Conservation (phyloP, 2,329 filamentous ascomycete species). For the Curvularia sp. region DNA sequence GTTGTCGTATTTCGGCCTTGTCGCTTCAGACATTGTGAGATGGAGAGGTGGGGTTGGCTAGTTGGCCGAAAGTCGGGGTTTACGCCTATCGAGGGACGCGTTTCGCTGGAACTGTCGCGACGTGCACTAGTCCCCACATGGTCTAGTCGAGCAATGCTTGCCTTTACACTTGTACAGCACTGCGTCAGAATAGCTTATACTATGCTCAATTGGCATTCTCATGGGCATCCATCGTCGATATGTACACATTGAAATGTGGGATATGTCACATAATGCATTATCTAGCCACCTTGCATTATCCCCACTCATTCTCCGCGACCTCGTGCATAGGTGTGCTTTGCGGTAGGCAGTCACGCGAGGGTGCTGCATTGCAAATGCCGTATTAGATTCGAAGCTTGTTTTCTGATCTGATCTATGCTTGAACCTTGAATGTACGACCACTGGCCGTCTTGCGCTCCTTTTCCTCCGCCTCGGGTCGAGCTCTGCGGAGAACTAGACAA, state of each 20-base stretch:
- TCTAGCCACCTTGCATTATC: not conserved
- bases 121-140: conserved; percentile 13
- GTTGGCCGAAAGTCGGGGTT: conserved; percentile 17
- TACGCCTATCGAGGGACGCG: conserved; percentile 25
- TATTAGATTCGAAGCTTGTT: not conserved
- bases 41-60: conserved; percentile 11
- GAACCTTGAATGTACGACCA: conserved; percentile 84
- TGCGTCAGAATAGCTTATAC: not conserved
- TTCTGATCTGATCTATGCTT: conserved; percentile 46
- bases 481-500: conserved; percentile 83
- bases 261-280: not conserved
- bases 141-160: conserved; percentile 3
- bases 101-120: conserved; percentile 32
- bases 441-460: conserved; percentile 98
- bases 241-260: not conserved
- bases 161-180: not conserved
- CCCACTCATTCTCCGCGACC: not conserved
- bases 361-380: conserved; percentile 1
- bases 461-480: conserved; percentile 93
- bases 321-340: not conserved
- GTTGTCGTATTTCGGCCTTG: conserved; percentile 58
- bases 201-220: not conserved
- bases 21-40: conserved; percentile 41
- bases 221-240: conserved; percentile 1
- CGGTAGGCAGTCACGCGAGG: not conserved